These are phyloP conservation scores for Rhypophila decipiens DNA, from an alignment of 495 filamentous ascomycete genomes.

Conservation along the genomic window DNA sequence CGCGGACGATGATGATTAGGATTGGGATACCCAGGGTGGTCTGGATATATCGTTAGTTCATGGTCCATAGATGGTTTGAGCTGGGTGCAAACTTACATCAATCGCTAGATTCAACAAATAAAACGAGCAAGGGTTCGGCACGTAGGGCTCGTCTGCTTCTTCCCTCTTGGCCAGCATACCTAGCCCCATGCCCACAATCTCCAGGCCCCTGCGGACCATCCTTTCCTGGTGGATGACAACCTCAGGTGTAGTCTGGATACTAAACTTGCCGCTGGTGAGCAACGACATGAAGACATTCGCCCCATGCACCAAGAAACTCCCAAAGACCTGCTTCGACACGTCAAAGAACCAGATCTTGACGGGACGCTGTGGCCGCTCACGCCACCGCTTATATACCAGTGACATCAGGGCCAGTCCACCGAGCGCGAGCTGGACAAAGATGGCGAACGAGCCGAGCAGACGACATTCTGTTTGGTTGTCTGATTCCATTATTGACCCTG, in stretches of 20 bases:
- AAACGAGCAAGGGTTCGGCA: constrained; percentile 92
- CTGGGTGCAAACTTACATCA: constrained; percentile 62
- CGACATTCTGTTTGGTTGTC: constrained; percentile 59
- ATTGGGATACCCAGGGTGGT: constrained; percentile 94
- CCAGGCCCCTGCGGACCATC: constrained; percentile 2
- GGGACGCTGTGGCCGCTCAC: constrained; percentile 85
- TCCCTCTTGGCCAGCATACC: constrained; percentile 21
- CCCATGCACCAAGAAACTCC: constrained; percentile 80
- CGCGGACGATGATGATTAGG: constrained; percentile 74
- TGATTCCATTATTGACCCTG: constrained; percentile 21
- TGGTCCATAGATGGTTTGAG: too few relatives aligned
- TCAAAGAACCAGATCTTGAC: constrained; percentile 96
- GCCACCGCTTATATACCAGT: constrained; percentile 87
- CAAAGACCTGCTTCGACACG: constrained; percentile 95
- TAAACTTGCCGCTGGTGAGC: constrained; percentile 77
- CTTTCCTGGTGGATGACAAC: constrained; percentile 13
- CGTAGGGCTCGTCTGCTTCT: constrained; percentile 48
- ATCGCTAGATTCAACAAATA: constrained; percentile 91
- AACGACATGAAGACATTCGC: constrained; percentile 93
- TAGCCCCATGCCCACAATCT: constrained; percentile 3
- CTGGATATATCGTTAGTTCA: constrained; percentile 46
- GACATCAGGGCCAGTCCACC: constrained; percentile 75
- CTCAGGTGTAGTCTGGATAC: constrained; percentile 38
- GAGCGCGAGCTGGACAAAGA: constrained; percentile 84
- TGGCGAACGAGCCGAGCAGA: constrained; percentile 77